Evolutionary conservation across 257 asterid genomes (phyloP), one percentile per base, ranked within the genome.

Genomic region (Primulina eburnea): DNA sequence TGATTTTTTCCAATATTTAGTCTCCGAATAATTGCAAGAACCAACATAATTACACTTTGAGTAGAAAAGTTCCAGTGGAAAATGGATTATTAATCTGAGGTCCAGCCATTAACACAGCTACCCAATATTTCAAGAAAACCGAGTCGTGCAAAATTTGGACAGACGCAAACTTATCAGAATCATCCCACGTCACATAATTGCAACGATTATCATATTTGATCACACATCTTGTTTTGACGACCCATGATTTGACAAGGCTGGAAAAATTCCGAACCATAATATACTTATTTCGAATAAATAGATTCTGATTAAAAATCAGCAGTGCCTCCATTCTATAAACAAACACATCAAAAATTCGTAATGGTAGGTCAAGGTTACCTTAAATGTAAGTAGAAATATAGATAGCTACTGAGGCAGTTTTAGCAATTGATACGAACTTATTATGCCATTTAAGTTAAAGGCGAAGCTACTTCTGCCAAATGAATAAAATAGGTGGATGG

Each of bases 381-480:
- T 9, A 2, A 3, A 3, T 8, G 24, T 14, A 34, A 33, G 43
- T 28, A 57, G 7, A 57, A 53, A 59, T 14, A 24, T 43, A 35
- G 12, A 29, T 29, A 62, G 63, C 50, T 43, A 55, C 17, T n/a
- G 5, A 37, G 6, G 11, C 64, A 47, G 16, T 2, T 33, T 37
- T 62, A 65, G 50, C 64, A 43, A 56, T 71, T 66, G 24, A 71
- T 33, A 65, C 29, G 64, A 24, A 28, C 56, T 43, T 34, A 29
- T 20, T 30, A 34, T 21, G 30, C 3, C 18, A 53, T 33, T 29
- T 56, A 17, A 56, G 55, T 24, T 60, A 47, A 38, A 67, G 14
- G 52, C 38, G 37, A 59, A 62, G 35, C 52, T 56, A 33, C 26
- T 71, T 57, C 18, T 24, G 30, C 28, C 34, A 32, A 73, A 63